Conservation (phyloP, 75 land plant genomes). For the Azolla pinnata region DNA sequence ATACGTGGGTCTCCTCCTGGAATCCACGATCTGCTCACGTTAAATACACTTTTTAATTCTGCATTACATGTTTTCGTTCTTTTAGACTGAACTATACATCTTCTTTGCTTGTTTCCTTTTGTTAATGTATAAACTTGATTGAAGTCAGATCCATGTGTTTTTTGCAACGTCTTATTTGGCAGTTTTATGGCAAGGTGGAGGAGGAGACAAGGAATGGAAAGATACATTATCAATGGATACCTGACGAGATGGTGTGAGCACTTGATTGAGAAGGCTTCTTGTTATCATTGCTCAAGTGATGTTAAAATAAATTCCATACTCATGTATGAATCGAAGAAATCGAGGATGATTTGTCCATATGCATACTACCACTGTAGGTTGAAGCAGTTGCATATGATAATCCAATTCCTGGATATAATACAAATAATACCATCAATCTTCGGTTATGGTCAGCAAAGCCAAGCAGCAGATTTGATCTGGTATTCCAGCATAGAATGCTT, state of each 20-base stretch:
- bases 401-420: slow-evolving; percentile 78
- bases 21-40: too few species aligned
- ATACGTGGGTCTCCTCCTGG: too few species aligned
- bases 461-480: slow-evolving; percentile 54
- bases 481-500: slow-evolving; percentile 6
- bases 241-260: slow-evolving; percentile 49
- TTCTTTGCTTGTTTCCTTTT: background rate
- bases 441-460: slow-evolving; percentile 86
- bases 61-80: too few species aligned
- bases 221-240: slow-evolving; percentile 45
- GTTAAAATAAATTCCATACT: background rate
- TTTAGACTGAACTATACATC: background rate
- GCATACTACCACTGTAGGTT: too few species aligned
- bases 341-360: too few species aligned
- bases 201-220: slow-evolving; percentile 32
- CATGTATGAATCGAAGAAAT: too few species aligned
- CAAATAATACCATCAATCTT: slow-evolving; percentile 59
- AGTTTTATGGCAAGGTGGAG: slow-evolving; percentile 72
- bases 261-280: background rate
- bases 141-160: background rate
- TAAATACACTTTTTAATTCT: too few species aligned
- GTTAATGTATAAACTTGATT: background rate
- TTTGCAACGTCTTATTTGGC: background rate
- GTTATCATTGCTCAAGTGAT: too few species aligned
- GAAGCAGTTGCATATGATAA: slow-evolving; percentile 86